Percentiles rank a stretch among this genome's conserved stretches.
These are phyloP conservation scores for Thalia dealbata DNA, from an alignment of 176 grass and related monocot species.

Conservation along the genomic window DNA sequence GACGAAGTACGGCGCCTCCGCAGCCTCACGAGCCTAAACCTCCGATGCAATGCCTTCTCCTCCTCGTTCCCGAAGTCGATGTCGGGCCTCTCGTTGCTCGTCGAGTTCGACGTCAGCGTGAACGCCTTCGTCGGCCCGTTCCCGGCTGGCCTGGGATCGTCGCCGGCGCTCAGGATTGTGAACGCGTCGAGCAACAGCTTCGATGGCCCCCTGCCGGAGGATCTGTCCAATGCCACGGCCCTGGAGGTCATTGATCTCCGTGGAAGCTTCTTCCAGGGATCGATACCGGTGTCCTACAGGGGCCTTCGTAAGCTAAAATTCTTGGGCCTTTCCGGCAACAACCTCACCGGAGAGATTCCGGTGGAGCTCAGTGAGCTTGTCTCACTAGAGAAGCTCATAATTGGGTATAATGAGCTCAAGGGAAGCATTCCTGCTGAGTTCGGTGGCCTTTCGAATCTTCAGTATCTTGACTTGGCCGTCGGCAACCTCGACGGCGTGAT, in stretches of 20 bases:
- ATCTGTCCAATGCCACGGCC: conserved; percentile 60
- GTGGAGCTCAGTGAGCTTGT: conserved; percentile 54
- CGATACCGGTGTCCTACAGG: conserved; percentile 56
- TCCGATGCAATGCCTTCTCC: conserved; percentile 66
- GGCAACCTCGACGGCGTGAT: conserved; percentile 56
- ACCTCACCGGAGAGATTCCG: conserved; percentile 78
- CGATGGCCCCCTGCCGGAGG: conserved; percentile 44
- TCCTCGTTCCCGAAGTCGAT: conserved; percentile 52
- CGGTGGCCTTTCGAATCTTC: conserved; percentile 61
- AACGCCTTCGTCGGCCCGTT: conserved; percentile 69
- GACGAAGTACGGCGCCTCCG: conserved; percentile 41
- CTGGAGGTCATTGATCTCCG: conserved; percentile 60
- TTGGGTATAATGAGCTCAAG: conserved; percentile 84
- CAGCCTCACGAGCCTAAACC: conserved; percentile 53
- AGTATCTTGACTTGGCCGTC: conserved; percentile 71
- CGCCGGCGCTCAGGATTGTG: conserved; percentile 30
- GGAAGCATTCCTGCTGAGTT: conserved; percentile 67
- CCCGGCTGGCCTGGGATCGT: conserved; percentile 61
- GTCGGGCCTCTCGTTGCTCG: conserved; percentile 33
- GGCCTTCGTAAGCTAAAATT: conserved; percentile 68
- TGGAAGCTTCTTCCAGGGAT: conserved; percentile 63
- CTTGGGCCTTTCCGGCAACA: conserved; percentile 91
- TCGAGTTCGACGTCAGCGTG: conserved; percentile 64
- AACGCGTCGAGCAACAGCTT: conserved; percentile 89
- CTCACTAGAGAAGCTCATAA: conserved; percentile 76